phyloP scores from a whole-genome alignment of 2,329 filamentous ascomycete species.

The Dactylonectria estremocensis region DNA sequence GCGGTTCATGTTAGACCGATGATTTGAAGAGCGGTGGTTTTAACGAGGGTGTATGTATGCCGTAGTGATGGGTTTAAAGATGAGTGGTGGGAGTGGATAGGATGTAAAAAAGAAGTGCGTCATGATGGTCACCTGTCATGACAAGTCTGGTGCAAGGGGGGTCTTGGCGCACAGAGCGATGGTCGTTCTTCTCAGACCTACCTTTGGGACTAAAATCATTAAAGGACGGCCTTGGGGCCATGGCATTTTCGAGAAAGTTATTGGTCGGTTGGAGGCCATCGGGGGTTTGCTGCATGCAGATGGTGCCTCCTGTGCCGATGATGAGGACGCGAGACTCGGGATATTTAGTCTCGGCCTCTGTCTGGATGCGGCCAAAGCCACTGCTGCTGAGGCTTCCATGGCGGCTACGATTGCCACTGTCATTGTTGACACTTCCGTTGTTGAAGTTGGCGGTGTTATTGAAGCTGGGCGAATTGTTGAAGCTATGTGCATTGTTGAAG shows the following conservation, averaged over 20 bases:
- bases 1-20: conserved; percentile 13
- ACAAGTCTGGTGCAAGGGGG: conserved; percentile 10
- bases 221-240: conserved; percentile 87
- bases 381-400: conserved; percentile 18
- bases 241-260: conserved; percentile 85
- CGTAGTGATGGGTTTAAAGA: too few species aligned
- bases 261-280: conserved; percentile 85
- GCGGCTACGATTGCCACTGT: not conserved
- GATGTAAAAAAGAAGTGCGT: too few species aligned
- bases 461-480: not conserved
- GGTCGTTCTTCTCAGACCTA: conserved; percentile 32
- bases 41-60: not conserved
- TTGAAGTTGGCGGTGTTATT: not conserved
- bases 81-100: too few species aligned
- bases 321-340: conserved; percentile 88
- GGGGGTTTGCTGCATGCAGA: conserved; percentile 89
- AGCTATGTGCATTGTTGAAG: not conserved
- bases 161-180: not conserved
- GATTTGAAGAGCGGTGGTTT: not conserved
- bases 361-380: conserved; percentile 27
- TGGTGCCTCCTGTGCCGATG: conserved; percentile 91
- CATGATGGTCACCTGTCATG: conserved; percentile 11
- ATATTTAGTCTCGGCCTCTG: conserved; percentile 51
- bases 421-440: conserved; percentile 13
- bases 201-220: conserved; percentile 73